A percentile compares a stretch with the other conserved stretches of the same genome.
Conservation (phyloP, 345 rosid species). For the Salix caprea region DNA sequence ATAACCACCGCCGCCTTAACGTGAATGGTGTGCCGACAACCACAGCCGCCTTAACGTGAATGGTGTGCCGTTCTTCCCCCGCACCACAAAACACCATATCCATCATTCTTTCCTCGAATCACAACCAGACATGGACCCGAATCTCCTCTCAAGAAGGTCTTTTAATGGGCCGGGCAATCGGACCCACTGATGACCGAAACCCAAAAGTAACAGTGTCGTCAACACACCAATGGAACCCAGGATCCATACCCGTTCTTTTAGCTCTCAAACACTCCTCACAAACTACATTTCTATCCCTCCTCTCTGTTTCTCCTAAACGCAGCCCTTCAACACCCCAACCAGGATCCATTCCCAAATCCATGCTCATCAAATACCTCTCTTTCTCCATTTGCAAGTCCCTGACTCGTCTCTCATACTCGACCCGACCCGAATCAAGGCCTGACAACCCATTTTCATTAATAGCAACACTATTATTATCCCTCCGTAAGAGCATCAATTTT, state of each 20-base stretch:
- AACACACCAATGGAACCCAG: conserved; percentile 46
- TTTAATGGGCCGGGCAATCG: conserved; percentile 48
- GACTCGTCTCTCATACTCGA: conserved; percentile 25
- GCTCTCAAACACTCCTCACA: conserved; percentile 41
- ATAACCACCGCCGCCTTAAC: no score
- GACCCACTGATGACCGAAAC: conserved; percentile 45
- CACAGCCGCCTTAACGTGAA: no score
- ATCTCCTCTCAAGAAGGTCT: not conserved
- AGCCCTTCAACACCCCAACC: not conserved
- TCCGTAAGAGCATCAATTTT: conserved; percentile 36
- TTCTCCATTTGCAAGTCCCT: conserved; percentile 27
- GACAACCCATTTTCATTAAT: conserved; percentile 1
- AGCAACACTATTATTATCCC: conserved; percentile 13
- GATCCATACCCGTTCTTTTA: conserved; percentile 8
- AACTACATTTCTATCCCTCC: not conserved
- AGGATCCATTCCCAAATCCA: conserved; percentile 9
- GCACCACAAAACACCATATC: not conserved
- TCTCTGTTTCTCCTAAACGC: not conserved
- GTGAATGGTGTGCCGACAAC: not conserved
- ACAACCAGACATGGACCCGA: no score
- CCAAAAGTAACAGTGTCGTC: conserved; percentile 38
- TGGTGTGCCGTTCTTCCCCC: not conserved
- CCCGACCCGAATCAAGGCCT: conserved; percentile 4
- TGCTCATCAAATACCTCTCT: conserved; percentile 28
- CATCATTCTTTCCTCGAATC: not conserved